A percentile compares a stretch with the other conserved stretches of the same genome.
These are phyloP conservation scores for Talaromyces sp. DNA, from an alignment of 2,329 filamentous ascomycete genomes.

Conservation along the genomic window DNA sequence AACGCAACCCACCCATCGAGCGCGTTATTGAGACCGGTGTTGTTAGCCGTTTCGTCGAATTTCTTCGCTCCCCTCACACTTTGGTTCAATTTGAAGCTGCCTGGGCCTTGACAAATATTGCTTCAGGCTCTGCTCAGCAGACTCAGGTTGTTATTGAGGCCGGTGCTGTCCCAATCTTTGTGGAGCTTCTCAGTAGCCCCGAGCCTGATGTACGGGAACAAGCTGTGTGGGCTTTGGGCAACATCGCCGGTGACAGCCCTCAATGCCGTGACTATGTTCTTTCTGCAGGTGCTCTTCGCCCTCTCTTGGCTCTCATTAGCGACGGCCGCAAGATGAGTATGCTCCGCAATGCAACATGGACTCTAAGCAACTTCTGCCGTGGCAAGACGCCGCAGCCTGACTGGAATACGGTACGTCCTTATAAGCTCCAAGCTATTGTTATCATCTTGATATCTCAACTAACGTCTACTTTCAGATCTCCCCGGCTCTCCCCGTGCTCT, in stretches of 20 bases:
- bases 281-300: slow-evolving; percentile 82
- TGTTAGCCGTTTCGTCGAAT: slow-evolving; percentile 95
- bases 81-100: slow-evolving; percentile 98
- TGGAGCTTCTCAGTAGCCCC: slow-evolving; percentile 89
- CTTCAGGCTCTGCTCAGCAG: slow-evolving; percentile 91
- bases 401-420: slow-evolving; percentile 79
- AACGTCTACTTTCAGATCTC: slow-evolving; percentile 60
- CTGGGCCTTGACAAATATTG: slow-evolving; percentile 99
- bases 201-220: slow-evolving; percentile 98
- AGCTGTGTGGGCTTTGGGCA: slow-evolving; percentile 96
- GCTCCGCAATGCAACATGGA: slow-evolving; percentile 98
- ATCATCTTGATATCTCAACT: neutral
- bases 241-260: slow-evolving; percentile 97
- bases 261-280: slow-evolving; percentile 96
- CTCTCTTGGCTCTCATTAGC: slow-evolving; percentile 80
- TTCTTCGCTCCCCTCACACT: slow-evolving; percentile 94
- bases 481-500: slow-evolving; percentile 86
- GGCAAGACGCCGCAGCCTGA: slow-evolving; percentile 98
- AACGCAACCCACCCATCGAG: slow-evolving; percentile 98
- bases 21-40: slow-evolving; percentile 99
- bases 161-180: slow-evolving; percentile 95
- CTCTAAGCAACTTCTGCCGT: slow-evolving; percentile 98
- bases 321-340: slow-evolving; percentile 99
- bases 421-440: neutral
- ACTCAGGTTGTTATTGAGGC: slow-evolving; percentile 99